phyloP scores from a whole-genome alignment of 352 stramenopile species.

The Paralagenidium karlingii region DNA sequence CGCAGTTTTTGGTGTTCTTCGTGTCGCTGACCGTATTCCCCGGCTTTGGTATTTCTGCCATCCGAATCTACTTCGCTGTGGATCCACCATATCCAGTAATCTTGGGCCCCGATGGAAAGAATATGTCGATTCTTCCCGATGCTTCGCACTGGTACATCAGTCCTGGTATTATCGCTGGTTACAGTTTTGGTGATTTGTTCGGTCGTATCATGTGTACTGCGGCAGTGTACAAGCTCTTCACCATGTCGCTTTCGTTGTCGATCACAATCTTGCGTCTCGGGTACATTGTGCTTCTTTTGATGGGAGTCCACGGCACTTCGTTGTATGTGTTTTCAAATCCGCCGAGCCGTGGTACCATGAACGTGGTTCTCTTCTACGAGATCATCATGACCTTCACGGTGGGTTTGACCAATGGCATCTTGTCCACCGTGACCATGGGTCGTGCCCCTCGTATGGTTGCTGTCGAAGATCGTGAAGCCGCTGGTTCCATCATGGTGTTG shows the following conservation, averaged over 20 bases:
- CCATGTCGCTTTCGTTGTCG: constrained; percentile 22
- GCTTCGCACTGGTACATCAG: constrained; percentile 31
- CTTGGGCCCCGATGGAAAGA: no score
- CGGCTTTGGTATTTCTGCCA: no score
- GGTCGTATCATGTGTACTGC: constrained; percentile 30
- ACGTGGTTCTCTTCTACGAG: constrained; percentile 17
- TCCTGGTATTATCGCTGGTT: constrained; percentile 34
- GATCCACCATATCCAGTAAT: no score
- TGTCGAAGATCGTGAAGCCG: constrained; percentile 38
- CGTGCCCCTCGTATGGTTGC: constrained; percentile 29
- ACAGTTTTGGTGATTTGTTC: constrained; percentile 57
- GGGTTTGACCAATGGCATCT: constrained; percentile 31
- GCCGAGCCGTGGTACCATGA: constrained; percentile 10
- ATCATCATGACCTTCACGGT: constrained; percentile 34
- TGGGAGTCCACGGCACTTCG: constrained; percentile 32
- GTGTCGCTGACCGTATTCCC: constrained; percentile 35
- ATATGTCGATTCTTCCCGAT: no score
- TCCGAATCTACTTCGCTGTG: constrained; percentile 6
- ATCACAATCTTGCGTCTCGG: constrained; percentile 26
- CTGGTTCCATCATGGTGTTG: constrained; percentile 41
- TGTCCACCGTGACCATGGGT: constrained; percentile 54
- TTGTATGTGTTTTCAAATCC: constrained; percentile 50
- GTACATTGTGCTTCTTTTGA: constrained; percentile 47
- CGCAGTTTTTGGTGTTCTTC: constrained; percentile 51
- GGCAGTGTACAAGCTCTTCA: constrained; percentile 40